Conservation (phyloP, 805 yeast genomes). For the Yamadazyma takamatsuzukensis region DNA sequence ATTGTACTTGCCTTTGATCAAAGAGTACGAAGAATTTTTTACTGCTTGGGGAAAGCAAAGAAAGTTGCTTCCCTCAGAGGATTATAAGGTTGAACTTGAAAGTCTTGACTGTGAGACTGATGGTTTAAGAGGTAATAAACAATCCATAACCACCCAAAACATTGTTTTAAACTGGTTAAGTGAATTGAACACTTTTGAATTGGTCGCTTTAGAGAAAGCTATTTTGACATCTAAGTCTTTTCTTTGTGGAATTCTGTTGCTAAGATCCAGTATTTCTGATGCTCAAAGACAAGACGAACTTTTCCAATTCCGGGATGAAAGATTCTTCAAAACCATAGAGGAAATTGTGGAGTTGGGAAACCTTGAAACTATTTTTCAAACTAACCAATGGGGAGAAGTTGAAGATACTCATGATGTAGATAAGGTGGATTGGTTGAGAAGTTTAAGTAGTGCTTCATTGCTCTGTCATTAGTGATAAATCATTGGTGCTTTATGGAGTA, state of each 20-base stretch:
- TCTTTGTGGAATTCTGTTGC: constrained; percentile 69
- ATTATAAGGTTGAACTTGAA: constrained; percentile 39
- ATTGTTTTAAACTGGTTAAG: constrained; percentile 66
- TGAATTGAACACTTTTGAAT: constrained; percentile 64
- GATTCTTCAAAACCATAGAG: constrained; percentile 47
- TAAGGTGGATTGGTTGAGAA: constrained; percentile 81
- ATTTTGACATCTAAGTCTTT: constrained; percentile 83
- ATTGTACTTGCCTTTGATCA: constrained; percentile 69
- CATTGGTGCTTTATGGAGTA: neutral
- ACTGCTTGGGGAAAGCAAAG: constrained; percentile 33
- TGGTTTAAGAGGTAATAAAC: constrained; percentile 80
- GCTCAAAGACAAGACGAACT: constrained; percentile 14
- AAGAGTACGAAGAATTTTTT: constrained; percentile 59
- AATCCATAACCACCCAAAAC: constrained; percentile 52
- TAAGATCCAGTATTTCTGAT: constrained; percentile 44
- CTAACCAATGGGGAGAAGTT: constrained; percentile 95
- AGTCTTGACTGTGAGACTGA: constrained; percentile 76
- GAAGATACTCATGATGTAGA: constrained; percentile 99
- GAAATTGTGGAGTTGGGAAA: constrained; percentile 75
- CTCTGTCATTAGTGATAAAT: constrained; percentile 21
- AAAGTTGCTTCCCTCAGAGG: constrained; percentile 12
- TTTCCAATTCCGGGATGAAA: constrained; percentile 34
- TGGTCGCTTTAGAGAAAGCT: constrained; percentile 89
- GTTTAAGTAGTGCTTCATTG: constrained; percentile 71
- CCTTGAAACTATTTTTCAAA: constrained; percentile 80